Conservation (phyloP, 1,284 basidiomycete genomes). For the Grifola frondosa region DNA sequence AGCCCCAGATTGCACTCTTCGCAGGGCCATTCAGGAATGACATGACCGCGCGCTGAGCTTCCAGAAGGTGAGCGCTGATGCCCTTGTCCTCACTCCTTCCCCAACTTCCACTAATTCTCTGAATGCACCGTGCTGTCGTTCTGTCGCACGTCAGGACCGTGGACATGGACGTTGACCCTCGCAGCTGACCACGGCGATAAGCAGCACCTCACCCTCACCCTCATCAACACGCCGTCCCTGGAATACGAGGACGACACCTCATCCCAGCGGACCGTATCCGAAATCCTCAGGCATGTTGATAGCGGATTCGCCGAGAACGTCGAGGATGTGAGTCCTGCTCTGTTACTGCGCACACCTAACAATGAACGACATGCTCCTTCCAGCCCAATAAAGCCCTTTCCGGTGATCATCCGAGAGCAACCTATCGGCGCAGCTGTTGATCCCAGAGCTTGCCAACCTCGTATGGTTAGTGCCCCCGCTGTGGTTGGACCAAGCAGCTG, state of each 20-base stretch:
- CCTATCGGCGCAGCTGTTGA: slow-evolving; percentile 62
- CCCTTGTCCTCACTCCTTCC: slow-evolving; percentile 49
- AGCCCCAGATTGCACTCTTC: slow-evolving; percentile 63
- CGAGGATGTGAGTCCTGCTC: slow-evolving; percentile 59
- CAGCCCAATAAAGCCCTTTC: slow-evolving; percentile 58
- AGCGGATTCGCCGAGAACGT: slow-evolving; percentile 62
- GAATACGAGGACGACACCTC: slow-evolving; percentile 62
- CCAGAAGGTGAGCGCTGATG: slow-evolving; percentile 42
- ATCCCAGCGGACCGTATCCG: slow-evolving; percentile 56
- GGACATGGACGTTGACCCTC: slow-evolving; percentile 63
- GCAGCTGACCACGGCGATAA: slow-evolving; percentile 38
- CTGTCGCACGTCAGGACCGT: slow-evolving; percentile 67
- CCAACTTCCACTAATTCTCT: slow-evolving; percentile 74
- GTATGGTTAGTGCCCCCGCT: slow-evolving; percentile 84
- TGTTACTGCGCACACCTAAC: slow-evolving; percentile 31
- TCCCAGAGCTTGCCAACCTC: slow-evolving; percentile 71
- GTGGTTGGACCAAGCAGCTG: slow-evolving; percentile 59
- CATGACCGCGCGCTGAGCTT: slow-evolving; percentile 77
- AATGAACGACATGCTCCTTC: slow-evolving; percentile 14
- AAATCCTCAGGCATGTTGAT: slow-evolving; percentile 68
- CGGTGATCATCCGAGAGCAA: slow-evolving; percentile 55
- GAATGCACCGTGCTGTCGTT: slow-evolving; percentile 49
- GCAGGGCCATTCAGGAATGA: slow-evolving; percentile 75
- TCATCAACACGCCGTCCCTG: slow-evolving; percentile 77
- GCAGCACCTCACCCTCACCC: slow-evolving; percentile 57